These are phyloP conservation scores for Aquilaria malaccensis DNA, from an alignment of 345 rosid species.

Conservation along the genomic window DNA sequence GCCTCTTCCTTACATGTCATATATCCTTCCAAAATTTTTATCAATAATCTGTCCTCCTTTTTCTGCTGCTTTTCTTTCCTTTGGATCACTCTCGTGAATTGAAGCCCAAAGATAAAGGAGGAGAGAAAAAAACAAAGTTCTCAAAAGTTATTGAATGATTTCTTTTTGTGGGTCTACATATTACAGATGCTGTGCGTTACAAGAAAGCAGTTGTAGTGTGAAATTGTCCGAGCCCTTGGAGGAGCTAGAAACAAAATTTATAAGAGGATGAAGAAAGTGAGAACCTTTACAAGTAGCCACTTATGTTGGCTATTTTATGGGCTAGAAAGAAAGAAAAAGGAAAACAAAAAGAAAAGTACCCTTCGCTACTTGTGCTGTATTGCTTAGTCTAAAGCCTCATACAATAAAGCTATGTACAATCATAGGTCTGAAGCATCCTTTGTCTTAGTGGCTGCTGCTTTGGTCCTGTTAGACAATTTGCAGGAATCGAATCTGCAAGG, in stretches of 20 bases:
- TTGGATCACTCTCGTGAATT: conserved; percentile 17
- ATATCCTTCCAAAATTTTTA: conserved; percentile 11
- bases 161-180: conserved; percentile 27
- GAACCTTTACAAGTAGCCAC: conserved; percentile 23
- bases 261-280: not conserved
- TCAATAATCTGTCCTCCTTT: conserved; percentile 11
- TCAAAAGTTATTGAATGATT: conserved; percentile 38
- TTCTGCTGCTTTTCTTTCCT: conserved; percentile 13
- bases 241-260: conserved; percentile 12
- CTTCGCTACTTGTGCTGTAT: conserved; percentile 16
- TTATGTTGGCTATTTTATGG: not conserved
- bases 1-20: conserved; percentile 23
- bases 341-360: conserved; percentile 5
- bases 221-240: conserved; percentile 16
- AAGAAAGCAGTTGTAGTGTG: conserved; percentile 35
- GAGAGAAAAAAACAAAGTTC: conserved; percentile 29
- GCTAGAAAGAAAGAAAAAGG: not conserved
- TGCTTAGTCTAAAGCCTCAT: conserved; percentile 14
- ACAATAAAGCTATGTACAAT: conserved; percentile 6
- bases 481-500: conserved; percentile 41
- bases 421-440: conserved; percentile 31
- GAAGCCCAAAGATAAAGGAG: conserved; percentile 13
- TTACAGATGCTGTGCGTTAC: conserved; percentile 39
- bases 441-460: conserved; percentile 32
- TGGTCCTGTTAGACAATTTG: conserved; percentile 45